Percentiles rank a stretch among this genome's conserved stretches.
Evolutionary conservation across 2,329 filamentous ascomycete species (phyloP).

Genomic region (Hypoxylon sp.): DNA sequence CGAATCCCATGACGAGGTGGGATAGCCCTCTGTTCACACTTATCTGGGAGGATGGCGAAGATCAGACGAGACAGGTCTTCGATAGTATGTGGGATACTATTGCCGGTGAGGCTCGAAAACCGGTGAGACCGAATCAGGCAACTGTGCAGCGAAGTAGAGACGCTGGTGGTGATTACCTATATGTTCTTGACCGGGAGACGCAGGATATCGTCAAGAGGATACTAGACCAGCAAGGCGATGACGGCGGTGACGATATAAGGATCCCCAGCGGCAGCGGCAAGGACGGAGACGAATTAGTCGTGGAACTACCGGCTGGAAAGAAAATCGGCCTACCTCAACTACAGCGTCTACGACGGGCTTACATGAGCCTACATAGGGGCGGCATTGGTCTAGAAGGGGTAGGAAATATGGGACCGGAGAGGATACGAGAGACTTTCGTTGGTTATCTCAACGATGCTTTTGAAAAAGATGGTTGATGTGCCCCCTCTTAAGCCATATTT

Average conservation of each 20-base stretch:
- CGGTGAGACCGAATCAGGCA: slow-evolving; percentile 80
- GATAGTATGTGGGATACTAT: slow-evolving; percentile 82
- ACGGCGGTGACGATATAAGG: slow-evolving; percentile 71
- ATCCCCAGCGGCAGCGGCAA: slow-evolving; percentile 58
- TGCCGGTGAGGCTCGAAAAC: slow-evolving; percentile 73
- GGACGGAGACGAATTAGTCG: slow-evolving; percentile 65
- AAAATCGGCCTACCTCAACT: slow-evolving; percentile 80
- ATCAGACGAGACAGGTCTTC: slow-evolving; percentile 69
- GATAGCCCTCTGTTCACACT: slow-evolving; percentile 87
- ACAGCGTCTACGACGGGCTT: slow-evolving; percentile 83
- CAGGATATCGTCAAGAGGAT: slow-evolving; percentile 82
- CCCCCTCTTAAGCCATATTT: neutral
- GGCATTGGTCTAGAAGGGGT: slow-evolving; percentile 73
- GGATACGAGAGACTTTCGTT: slow-evolving; percentile 75
- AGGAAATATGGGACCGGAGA: slow-evolving; percentile 67
- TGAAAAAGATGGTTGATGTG: slow-evolving; percentile 67
- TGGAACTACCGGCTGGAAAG: slow-evolving; percentile 75
- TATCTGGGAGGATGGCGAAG: slow-evolving; percentile 79
- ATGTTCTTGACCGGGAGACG: slow-evolving; percentile 83
- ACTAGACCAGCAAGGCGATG: slow-evolving; percentile 77
- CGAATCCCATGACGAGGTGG: slow-evolving; percentile 88
- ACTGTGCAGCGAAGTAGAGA: slow-evolving; percentile 76
- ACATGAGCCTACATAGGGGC: slow-evolving; percentile 81
- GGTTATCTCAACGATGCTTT: slow-evolving; percentile 77
- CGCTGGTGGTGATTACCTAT: slow-evolving; percentile 80